Evolutionary conservation across 495 filamentous ascomycete species (phyloP).

Genomic region (Neurospora hispaniola): DNA sequence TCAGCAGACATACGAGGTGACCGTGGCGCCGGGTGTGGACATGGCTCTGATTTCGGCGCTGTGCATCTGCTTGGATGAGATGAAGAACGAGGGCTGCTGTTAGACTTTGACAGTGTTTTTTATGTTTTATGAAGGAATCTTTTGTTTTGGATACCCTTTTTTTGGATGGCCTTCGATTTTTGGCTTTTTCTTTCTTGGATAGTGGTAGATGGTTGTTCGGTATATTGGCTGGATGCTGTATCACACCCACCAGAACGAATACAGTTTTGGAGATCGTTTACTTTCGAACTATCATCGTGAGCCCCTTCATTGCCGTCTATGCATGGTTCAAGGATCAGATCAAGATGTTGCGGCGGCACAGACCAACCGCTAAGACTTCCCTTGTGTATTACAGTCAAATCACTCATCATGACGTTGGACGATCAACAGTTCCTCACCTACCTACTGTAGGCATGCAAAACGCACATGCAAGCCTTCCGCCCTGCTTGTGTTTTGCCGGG

Average conservation of each 20-base stretch:
- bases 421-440: background rate
- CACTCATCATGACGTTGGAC: background rate
- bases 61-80: slow-evolving; percentile 53
- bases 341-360: background rate
- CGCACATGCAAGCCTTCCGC: background rate
- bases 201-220: too few relatives aligned
- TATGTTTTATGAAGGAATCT: background rate
- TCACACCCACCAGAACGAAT: background rate
- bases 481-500: too few relatives aligned
- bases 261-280: too few relatives aligned
- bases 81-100: slow-evolving; percentile 33
- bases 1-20: slow-evolving; percentile 37
- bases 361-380: background rate
- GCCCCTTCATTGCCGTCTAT: too few relatives aligned
- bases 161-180: background rate
- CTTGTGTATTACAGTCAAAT: background rate
- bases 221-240: background rate
- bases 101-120: background rate
- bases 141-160: background rate
- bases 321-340: too few relatives aligned
- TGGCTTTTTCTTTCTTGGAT: background rate
- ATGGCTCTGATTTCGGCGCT: slow-evolving; percentile 48
- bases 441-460: background rate
- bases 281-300: too few relatives aligned
- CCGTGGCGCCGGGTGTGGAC: slow-evolving; percentile 50